Base-by-base conservation (phyloP, 176 grass and related monocot genomes). In the Tillandsia fasciculata region DNA sequence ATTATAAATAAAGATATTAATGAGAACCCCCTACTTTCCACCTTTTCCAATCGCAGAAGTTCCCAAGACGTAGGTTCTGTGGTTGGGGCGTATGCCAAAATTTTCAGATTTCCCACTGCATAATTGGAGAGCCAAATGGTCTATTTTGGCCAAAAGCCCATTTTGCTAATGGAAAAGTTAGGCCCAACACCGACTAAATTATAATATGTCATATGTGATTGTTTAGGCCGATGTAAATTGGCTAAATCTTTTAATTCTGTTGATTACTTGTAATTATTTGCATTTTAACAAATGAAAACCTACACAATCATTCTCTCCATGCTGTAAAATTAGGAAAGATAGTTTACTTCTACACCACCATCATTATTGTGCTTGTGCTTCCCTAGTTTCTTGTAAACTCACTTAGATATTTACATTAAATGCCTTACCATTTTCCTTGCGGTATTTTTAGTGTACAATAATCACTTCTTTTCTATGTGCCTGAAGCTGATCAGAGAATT, bases 401-500 rank as follows among this genome's bases (percentile, higher is more conserved):
- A 59, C 20, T 59, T 18, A 9, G 9, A 22, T 17, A 59, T 8
- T 18, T 58, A 58, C 11, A 20, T 18, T 18, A 8, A 18, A 14
- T 59, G 12, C 54, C 54, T 15, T 2, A 59, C 2, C 54, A 59
- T 59, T 20, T n/a, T 59, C 15, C 4, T 42, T 42, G 15, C 1
- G 54, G 6, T 17, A 20, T 59, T 8, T 59, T 8, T 59, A 17
- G 14, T 59, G 17, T 59, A 17, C 20, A 59, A 59, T 56, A 59
- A 76, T 56, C 51, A 56, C 50, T 87, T 54, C 2, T 13, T 79
- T 71, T 4, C 2, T 76, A 51, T 80, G 24, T 76, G 66, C 51
- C 50, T 75, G 51, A 64, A 96, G 93, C 79, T 79, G 90, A 81
- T 73, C 81, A 87, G 74, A 73, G 64, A 26, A 74, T 49, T 69